Evolutionary conservation across 2,329 filamentous ascomycete species (phyloP).

Genomic region (Teratosphaeria viscida): DNA sequence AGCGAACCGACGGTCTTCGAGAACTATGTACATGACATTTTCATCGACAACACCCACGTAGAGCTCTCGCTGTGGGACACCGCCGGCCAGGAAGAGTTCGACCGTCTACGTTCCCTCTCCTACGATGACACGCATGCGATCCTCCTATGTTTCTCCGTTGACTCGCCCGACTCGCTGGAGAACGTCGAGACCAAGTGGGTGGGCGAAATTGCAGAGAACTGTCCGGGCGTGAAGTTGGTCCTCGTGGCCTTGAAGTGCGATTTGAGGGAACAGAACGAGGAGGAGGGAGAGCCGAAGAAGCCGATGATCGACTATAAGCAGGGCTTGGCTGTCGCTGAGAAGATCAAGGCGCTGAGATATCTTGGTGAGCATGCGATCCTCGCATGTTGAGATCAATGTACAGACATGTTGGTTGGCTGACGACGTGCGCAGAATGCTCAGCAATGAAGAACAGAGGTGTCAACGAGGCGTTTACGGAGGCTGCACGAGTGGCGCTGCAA

Average conservation of each 20-base stretch:
- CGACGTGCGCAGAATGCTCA: constrained; percentile 64
- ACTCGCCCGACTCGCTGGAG: constrained; percentile 90
- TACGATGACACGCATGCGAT: constrained; percentile 98
- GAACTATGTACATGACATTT: constrained; percentile 99
- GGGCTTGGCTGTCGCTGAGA: constrained; percentile 79
- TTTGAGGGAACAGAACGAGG: constrained; percentile 66
- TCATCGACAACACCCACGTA: constrained; percentile 93
- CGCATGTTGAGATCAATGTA: not conserved
- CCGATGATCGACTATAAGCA: constrained; percentile 82
- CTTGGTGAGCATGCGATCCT: constrained; percentile 45
- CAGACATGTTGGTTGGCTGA: not conserved
- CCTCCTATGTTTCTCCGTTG: constrained; percentile 96
- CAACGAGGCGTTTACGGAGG: constrained; percentile 97
- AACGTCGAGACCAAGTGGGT: constrained; percentile 99
- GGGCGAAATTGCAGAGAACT: constrained; percentile 95
- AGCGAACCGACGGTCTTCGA: constrained; percentile 95
- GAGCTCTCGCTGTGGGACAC: constrained; percentile 98
- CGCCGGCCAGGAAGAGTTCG: constrained; percentile 97
- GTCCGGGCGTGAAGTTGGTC: constrained; percentile 87
- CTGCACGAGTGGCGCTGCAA: constrained; percentile 76
- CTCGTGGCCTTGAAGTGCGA: constrained; percentile 96
- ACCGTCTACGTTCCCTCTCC: constrained; percentile 84
- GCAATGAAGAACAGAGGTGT: constrained; percentile 97
- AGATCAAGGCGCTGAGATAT: constrained; percentile 87
- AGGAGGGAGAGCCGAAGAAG: constrained; percentile 45